phyloP scores from a whole-genome alignment of 345 rosid species.

The Camelina sativa region DNA sequence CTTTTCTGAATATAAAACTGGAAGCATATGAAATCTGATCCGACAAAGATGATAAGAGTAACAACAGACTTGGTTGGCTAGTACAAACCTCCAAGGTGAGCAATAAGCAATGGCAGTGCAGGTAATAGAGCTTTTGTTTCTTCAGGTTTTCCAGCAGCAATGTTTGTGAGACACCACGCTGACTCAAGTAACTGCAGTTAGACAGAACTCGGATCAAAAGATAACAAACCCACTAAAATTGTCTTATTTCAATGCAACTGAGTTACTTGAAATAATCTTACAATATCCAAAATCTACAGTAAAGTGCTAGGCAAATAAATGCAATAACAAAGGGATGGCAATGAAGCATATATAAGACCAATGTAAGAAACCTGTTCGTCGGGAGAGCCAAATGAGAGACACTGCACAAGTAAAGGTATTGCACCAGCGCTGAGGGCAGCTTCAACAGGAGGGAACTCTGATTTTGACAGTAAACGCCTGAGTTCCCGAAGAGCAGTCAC shows the following conservation, averaged over 20 bases:
- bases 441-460: constrained; percentile 86
- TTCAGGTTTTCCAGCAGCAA: constrained; percentile 94
- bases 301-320: neutral
- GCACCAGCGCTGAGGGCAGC: constrained; percentile 85
- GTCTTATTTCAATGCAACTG: constrained; percentile 6
- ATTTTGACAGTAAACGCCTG: constrained; percentile 80
- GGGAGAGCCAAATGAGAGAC: constrained; percentile 89
- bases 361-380: constrained; percentile 80
- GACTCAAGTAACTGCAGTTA: constrained; percentile 88
- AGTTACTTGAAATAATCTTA: neutral
- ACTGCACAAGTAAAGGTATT: constrained; percentile 78
- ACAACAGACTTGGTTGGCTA: constrained; percentile 5
- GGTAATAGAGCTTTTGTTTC: constrained; percentile 90
- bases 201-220: constrained; percentile 19
- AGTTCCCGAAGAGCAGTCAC: constrained; percentile 82
- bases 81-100: constrained; percentile 88
- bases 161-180: constrained; percentile 98
- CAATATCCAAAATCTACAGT: constrained; percentile 1
- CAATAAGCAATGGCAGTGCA: constrained; percentile 87
- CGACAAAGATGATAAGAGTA: constrained; percentile 4
- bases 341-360: constrained; percentile 15
- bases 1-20: constrained; percentile 60
- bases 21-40: constrained; percentile 33
- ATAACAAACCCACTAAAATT: neutral
- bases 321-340: neutral